Evolutionary conservation across 106 monocot genomes (phyloP).

Genomic region (Cymbidium sinense): DNA sequence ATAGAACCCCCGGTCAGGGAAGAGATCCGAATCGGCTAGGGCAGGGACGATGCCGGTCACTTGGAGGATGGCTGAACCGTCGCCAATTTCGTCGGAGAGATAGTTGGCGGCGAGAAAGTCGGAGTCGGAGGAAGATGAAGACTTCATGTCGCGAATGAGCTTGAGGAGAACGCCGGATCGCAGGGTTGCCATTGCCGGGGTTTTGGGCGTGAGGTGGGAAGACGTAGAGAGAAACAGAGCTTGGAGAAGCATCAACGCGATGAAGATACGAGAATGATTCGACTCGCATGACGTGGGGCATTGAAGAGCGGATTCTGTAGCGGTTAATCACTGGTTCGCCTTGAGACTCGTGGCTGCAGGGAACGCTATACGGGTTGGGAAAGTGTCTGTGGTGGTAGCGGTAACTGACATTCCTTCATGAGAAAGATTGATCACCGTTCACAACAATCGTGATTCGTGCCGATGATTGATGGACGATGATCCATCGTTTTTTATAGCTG

Average conservation of each 20-base stretch:
- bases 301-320: too few relatives aligned
- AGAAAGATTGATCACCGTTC: too few relatives aligned
- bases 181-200: conserved; percentile 12
- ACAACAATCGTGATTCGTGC: too few relatives aligned
- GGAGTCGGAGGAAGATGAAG: not conserved
- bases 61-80: conserved; percentile 23
- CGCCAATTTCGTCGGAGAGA: not conserved
- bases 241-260: not conserved
- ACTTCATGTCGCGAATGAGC: conserved; percentile 17
- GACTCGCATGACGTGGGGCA: too few relatives aligned
- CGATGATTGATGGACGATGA: too few relatives aligned
- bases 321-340: too few relatives aligned
- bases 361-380: too few relatives aligned
- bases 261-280: too few relatives aligned
- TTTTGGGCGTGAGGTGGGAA: not conserved
- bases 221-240: not conserved
- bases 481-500: too few relatives aligned
- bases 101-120: not conserved
- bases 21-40: conserved; percentile 25
- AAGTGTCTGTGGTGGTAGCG: too few relatives aligned
- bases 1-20: conserved; percentile 47
- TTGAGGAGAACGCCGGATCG: conserved; percentile 22
- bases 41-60: conserved; percentile 40
- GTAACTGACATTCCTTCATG: too few relatives aligned
- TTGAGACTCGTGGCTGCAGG: too few relatives aligned